Evolutionary conservation across 345 rosid genomes (phyloP), one percentile per base, ranked within the genome.

Genomic region (rapeseed (Brassica napus)): DNA sequence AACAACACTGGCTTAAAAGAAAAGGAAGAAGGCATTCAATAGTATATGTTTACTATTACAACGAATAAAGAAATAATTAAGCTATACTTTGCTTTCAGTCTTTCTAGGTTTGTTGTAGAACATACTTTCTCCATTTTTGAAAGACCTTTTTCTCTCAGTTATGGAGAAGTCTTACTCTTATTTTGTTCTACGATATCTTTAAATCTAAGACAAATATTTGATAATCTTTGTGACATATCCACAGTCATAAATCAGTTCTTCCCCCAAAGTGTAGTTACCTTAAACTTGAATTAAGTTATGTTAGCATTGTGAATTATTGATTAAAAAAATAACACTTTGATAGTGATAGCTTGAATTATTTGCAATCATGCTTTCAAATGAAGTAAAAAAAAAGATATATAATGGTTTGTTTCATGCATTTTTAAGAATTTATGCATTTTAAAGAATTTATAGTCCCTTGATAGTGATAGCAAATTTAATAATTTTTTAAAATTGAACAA

Each of bases 1-100:
- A 71, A 26, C 23, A 68, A 68, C 42, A 66, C 8, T 64, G 49
- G 70, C 10, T 47, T 30, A 49, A 49, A 49, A 49, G 55, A 35
- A 18, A 57, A 57, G 26, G 63, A 58, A 21, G 1, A 7, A 23
- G 30, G 12, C 30, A 23, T 58, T 23, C 14, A 18, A 8, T 18
- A 57, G 5, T 57, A 57, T 18, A 8, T 21, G 28, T 57, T 1
- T 57, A 57, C 26, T 18, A 58, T 58, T 23, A 8, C 10, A 58
- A 58, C 1, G 14, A 58, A 24, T 58, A 37, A 37, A 18, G 8
- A 18, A 9, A 65, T 23, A 55, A 8, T 9, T 55, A 32, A 32
- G 44, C 8, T 39, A 37, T 35, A 32, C 32, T 28, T 28, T 18
- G 21, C 21, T 18, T 18, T 18, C 21, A 18, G 21, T 0, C 21